phyloP scores from a whole-genome alignment of 1,139 yeast species.

The Suhomyces terraborum region DNA sequence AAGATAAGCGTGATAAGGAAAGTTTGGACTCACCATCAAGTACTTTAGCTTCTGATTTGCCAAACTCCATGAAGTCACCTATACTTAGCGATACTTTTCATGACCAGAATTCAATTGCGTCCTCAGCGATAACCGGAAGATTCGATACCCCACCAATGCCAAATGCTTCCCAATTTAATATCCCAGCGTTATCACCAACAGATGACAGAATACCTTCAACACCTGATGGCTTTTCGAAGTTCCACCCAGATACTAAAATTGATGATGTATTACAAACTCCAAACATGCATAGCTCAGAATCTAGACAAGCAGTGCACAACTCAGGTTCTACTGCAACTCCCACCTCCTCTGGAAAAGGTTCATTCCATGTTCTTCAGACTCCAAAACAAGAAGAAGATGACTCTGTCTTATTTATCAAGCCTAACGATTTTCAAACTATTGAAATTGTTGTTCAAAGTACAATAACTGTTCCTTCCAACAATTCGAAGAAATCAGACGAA shows the following conservation, averaged over 20 bases:
- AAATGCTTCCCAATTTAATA: constrained; percentile 17
- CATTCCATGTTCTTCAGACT: constrained; percentile 30
- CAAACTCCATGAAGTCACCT: constrained; percentile 13
- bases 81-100: constrained; percentile 6
- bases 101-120: constrained; percentile 13
- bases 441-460: constrained; percentile 61
- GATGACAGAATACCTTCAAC: constrained; percentile 17
- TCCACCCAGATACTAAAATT: constrained; percentile 3
- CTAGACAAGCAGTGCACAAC: constrained; percentile 13
- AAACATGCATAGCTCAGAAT: constrained; percentile 11
- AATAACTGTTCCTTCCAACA: constrained; percentile 41
- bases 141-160: constrained; percentile 21
- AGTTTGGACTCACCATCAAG: constrained; percentile 8
- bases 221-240: constrained; percentile 16
- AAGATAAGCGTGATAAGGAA: constrained; percentile 8
- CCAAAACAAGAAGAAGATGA: constrained; percentile 33
- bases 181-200: constrained; percentile 9
- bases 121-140: constrained; percentile 9
- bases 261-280: constrained; percentile 19
- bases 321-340: constrained; percentile 11
- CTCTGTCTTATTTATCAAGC: constrained; percentile 56
- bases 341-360: constrained; percentile 12
- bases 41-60: constrained; percentile 2
- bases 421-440: constrained; percentile 66
- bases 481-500: constrained; percentile 49